These are phyloP conservation scores for Colletotrichum tofieldiae DNA, from an alignment of 2,329 filamentous ascomycete genomes.

Conservation along the genomic window DNA sequence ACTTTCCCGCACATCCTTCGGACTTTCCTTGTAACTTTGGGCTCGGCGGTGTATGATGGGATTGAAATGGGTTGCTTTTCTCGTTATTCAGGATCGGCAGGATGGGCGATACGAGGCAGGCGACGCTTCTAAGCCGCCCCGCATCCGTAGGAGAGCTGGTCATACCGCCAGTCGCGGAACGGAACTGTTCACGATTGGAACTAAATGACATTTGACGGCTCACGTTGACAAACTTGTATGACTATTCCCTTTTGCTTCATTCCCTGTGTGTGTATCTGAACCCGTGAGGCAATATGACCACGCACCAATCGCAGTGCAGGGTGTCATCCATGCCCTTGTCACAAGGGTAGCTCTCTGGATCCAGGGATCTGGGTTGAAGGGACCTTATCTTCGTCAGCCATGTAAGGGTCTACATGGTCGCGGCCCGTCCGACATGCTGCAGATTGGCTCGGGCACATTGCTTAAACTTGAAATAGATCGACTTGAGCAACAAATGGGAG, in stretches of 20 bases:
- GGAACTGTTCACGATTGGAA: slow-evolving; percentile 14
- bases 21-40: slow-evolving; percentile 47
- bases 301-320: neutral
- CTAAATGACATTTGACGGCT: slow-evolving; percentile 36
- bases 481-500: slow-evolving; percentile 9
- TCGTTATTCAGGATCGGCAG: slow-evolving; percentile 31
- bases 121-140: slow-evolving; percentile 19
- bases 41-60: slow-evolving; percentile 60
- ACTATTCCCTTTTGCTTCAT: neutral
- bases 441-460: neutral
- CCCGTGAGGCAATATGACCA: neutral
- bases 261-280: neutral
- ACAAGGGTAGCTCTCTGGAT: slow-evolving; percentile 2
- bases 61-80: slow-evolving; percentile 48
- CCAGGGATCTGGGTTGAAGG: slow-evolving; percentile 5
- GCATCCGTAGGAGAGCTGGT: slow-evolving; percentile 20
- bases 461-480: neutral
- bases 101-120: slow-evolving; percentile 21
- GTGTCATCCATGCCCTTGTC: neutral
- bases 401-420: neutral
- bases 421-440: neutral
- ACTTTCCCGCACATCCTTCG: slow-evolving; percentile 21
- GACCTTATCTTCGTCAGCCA: slow-evolving; percentile 8
- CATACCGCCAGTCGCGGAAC: slow-evolving; percentile 17
- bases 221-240: slow-evolving; percentile 32